Base-by-base conservation (phyloP, 306 rosid genomes). In the Vachellia collinsii region DNA sequence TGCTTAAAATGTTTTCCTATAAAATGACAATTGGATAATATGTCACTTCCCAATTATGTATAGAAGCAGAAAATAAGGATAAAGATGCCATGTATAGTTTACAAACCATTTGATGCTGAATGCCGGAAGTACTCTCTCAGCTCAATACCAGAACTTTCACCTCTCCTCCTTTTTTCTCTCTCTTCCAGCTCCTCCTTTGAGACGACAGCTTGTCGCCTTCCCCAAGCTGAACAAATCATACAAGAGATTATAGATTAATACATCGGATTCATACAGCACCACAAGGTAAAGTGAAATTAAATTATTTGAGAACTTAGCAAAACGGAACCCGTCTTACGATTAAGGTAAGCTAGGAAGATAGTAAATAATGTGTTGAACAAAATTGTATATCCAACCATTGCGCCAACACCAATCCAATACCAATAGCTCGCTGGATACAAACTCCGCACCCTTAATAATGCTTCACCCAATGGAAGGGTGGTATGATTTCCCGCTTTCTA, bases 321-420 rank as follows among this genome's bases (percentile, higher is more conserved):
- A 80, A 54, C 84, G 70, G 73, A 56, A 65, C 17, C 69, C 80
- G 74, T 83, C 99, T 92, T 96, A 96, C 99, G 98, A 70, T 96
- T 93, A 74, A 96, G 98, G 90, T 90, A 91, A 54, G 97, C 86
- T 58, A 96, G 86, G 90, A 87, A 93, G 87, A 92, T 80, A 62
- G 99, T 91, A 85, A 96, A 96, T 43, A 96, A 90, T 41, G 62
- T 0, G 77, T 96, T 96, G 93, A 96, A 92, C 71, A 96, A 77
- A 88, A 89, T 79, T 75, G 99, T 87, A 85, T 96, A 96, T 86
- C 99, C 98, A 74, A 93, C 87, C 97, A 93, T 78, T 80, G 98
- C 98, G 62, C 97, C 99, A 83, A 88, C 87, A 77, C 99, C 99
- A 79, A 96, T 96, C 99, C 99, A 96, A 87, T 89, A 96, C 99